Base-by-base conservation (phyloP, 306 rosid genomes). In the Sechiopsis laciniata region DNA sequence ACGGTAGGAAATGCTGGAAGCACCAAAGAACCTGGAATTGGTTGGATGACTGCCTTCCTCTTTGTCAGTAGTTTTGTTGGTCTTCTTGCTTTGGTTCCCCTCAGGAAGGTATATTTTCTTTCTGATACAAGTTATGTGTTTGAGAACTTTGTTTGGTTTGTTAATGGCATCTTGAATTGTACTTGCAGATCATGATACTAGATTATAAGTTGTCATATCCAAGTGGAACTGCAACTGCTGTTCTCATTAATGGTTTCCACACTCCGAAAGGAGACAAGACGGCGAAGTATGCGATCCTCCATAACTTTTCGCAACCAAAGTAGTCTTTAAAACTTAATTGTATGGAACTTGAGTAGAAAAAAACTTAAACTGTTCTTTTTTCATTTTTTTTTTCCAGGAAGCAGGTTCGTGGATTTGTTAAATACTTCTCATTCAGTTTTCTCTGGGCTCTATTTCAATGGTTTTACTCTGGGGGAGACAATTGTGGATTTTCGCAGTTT, bases 141-240 rank as follows among this genome's bases (percentile, higher is more conserved):
- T n/a, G 29, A 52, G 48, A 29, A 9, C 11, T 46, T 21, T 6
- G 32, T 19, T 32, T 7, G 65, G 64, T 14, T 8, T 26, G 48
- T 62, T 51, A 26, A 26, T 37, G 56, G 80, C 15, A n/a, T 21
- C 63, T 79, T 79, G 35, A 65, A 52, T 66, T 83, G 37, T 78
- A 75, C 59, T 60, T 32, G 81, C 90, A 95, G 99, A 88, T 95
- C 26, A 95, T 95, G 99, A 88, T 95, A 58, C 84, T 95, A 75
- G 97, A 95, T 85, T 95, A 89, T 83, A 91, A 91, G 56, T 81
- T 95, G 74, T 21, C 91, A 4, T 95, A 95, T 78, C 99, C 99
- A 19, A 95, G 96, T 73, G 99, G 99, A 84, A 91, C 99, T 79
- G 99, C 99, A 50, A 95, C 99, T 71, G 99, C 97, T 66, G 92